Conservation (phyloP, 495 filamentous ascomycete species). For the Alectoria sarmentosa region DNA sequence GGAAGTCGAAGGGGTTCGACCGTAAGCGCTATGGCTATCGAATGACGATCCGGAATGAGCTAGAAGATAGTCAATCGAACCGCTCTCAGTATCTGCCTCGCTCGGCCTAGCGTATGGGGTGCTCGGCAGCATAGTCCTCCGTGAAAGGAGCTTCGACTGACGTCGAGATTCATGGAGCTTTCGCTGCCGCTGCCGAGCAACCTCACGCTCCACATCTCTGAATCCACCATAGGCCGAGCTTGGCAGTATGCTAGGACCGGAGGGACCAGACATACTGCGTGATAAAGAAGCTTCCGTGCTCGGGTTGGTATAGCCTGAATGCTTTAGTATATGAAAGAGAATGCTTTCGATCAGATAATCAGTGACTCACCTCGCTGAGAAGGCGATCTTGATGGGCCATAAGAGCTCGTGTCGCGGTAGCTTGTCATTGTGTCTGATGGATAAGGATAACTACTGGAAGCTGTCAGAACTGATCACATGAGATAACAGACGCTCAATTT, state of each 20-base stretch:
- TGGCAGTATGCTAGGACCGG: slow-evolving; percentile 28
- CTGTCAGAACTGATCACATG: background rate
- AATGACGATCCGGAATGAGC: slow-evolving; percentile 25
- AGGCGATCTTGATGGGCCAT: slow-evolving; percentile 19
- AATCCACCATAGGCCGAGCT: slow-evolving; percentile 28
- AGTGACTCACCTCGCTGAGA: slow-evolving; percentile 22
- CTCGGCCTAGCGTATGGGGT: slow-evolving; percentile 22
- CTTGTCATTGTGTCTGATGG: slow-evolving; percentile 12
- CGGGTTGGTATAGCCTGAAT: slow-evolving; percentile 21
- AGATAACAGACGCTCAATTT: background rate
- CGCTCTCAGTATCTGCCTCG: slow-evolving; percentile 22
- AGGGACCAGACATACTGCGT: slow-evolving; percentile 31
- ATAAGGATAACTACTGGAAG: slow-evolving; percentile 9
- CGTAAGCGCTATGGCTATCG: slow-evolving; percentile 19
- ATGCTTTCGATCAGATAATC: background rate
- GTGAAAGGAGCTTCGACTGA: slow-evolving; percentile 23
- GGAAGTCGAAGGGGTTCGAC: slow-evolving; percentile 21
- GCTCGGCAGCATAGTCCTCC: slow-evolving; percentile 25
- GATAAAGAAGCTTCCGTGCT: slow-evolving; percentile 22
- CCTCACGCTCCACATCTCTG: slow-evolving; percentile 23
- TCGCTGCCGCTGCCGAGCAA: slow-evolving; percentile 29
- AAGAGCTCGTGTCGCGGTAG: slow-evolving; percentile 19
- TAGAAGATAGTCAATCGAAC: slow-evolving; percentile 28
- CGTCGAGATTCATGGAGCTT: slow-evolving; percentile 24
- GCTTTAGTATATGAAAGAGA: slow-evolving; percentile 10